Conservation (phyloP, 495 filamentous ascomycete species). For the Coniosporium apollinis region DNA sequence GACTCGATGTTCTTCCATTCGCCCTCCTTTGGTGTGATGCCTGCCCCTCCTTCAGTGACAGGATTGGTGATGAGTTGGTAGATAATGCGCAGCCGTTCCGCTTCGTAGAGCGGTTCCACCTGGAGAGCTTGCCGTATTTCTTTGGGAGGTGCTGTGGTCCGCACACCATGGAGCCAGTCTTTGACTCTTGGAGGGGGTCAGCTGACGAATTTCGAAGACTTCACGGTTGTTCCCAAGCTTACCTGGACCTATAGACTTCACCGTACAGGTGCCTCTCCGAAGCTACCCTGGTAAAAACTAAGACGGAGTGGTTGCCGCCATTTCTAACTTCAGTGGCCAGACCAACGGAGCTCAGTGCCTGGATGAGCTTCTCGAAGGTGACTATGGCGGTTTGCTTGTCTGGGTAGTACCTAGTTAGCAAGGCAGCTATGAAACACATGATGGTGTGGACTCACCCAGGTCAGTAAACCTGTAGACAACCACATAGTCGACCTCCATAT, state of each 20-base stretch:
- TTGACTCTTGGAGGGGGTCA: slow-evolving; percentile 44
- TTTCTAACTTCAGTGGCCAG: slow-evolving; percentile 72
- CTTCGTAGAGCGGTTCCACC: slow-evolving; percentile 60
- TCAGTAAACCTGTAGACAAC: slow-evolving; percentile 59
- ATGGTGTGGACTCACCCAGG: slow-evolving; percentile 39
- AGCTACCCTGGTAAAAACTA: slow-evolving; percentile 69
- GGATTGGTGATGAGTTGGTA: slow-evolving; percentile 77
- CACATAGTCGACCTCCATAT: slow-evolving; percentile 82
- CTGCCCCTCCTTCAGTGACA: slow-evolving; percentile 67
- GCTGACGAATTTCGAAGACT: slow-evolving; percentile 1
- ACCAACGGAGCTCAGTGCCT: slow-evolving; percentile 53
- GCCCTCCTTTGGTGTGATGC: slow-evolving; percentile 66
- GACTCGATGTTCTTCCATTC: slow-evolving; percentile 73
- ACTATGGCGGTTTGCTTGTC: slow-evolving; percentile 50
- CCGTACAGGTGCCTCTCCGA: slow-evolving; percentile 43
- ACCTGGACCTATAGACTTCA: slow-evolving; percentile 40
- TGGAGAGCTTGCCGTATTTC: slow-evolving; percentile 46
- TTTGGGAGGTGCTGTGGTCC: slow-evolving; percentile 58
- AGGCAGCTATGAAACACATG: no score
- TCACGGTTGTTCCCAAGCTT: slow-evolving; percentile 8
- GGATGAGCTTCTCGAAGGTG: slow-evolving; percentile 58
- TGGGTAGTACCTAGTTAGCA: no score
- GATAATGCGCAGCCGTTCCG: slow-evolving; percentile 72
- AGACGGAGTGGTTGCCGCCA: slow-evolving; percentile 56
- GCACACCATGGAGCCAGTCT: slow-evolving; percentile 91